A percentile compares a stretch with the other conserved stretches of the same genome.
phyloP scores from a whole-genome alignment of 179 eudicot genomes.

The Gypsophila paniculata region DNA sequence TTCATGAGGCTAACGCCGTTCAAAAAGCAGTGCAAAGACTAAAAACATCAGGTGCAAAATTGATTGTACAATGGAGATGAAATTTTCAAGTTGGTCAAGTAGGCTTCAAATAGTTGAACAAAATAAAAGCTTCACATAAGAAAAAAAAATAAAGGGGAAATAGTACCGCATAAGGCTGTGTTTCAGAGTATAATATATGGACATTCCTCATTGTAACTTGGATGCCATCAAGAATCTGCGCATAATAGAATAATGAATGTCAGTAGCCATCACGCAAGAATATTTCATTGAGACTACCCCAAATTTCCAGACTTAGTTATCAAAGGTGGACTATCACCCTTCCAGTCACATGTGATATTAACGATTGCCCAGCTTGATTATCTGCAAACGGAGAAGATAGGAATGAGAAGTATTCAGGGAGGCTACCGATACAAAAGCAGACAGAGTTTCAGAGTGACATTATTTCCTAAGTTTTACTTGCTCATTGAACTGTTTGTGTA shows the following conservation, averaged over 20 bases:
- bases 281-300: neutral
- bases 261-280: conserved; percentile 5
- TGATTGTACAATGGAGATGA: neutral
- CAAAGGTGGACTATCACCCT: conserved; percentile 44
- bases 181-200: conserved; percentile 59
- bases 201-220: conserved; percentile 85
- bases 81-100: neutral
- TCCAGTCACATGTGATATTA: conserved; percentile 76
- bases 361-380: conserved; percentile 78
- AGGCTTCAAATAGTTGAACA: neutral
- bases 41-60: neutral
- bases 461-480: neutral
- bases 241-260: conserved; percentile 7
- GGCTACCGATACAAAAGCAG: neutral
- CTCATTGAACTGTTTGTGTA: neutral
- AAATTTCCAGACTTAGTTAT: conserved; percentile 9
- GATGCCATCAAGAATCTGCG: conserved; percentile 85
- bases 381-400: conserved; percentile 43
- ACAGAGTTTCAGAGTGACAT: neutral
- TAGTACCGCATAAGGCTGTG: conserved; percentile 50
- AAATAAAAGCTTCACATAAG: neutral
- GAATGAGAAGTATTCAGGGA: neutral
- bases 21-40: neutral
- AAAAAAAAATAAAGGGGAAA: conserved; percentile 9
- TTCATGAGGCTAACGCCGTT: neutral